These are phyloP conservation scores for Vitis rupestris DNA, from an alignment of 164 flowering plant genomes.

Conservation along the genomic window DNA sequence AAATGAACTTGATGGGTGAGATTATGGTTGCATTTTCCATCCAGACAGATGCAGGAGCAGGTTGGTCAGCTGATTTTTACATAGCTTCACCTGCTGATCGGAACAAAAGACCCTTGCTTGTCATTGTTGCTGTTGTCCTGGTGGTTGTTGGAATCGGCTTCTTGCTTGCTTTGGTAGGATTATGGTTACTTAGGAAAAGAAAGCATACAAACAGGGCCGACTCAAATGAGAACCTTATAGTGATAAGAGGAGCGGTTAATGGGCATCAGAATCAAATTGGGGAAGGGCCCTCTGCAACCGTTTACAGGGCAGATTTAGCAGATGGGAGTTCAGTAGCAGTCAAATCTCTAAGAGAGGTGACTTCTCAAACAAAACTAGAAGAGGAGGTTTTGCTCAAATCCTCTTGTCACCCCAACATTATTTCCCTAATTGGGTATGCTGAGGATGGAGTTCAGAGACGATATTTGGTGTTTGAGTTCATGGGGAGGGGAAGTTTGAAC, in stretches of 20 bases:
- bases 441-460: constrained; percentile 1
- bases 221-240: background rate
- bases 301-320: constrained; percentile 8
- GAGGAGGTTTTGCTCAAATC: constrained; percentile 14
- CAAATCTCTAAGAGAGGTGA: background rate
- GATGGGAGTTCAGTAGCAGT: constrained; percentile 14
- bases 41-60: constrained; percentile 14
- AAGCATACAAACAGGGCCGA: background rate
- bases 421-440: constrained; percentile 9
- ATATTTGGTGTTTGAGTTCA: constrained; percentile 13
- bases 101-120: background rate
- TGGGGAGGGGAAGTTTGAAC: constrained; percentile 11
- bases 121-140: background rate
- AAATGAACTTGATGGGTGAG: constrained; percentile 11
- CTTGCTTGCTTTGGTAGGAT: background rate
- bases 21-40: constrained; percentile 8
- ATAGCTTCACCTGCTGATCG: constrained; percentile 6
- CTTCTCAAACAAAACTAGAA: constrained; percentile 5
- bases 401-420: constrained; percentile 14
- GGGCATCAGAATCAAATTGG: constrained; percentile 6
- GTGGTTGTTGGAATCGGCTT: constrained; percentile 3
- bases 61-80: constrained; percentile 13
- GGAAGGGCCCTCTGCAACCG: constrained; percentile 12
- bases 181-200: constrained; percentile 2
- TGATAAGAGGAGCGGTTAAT: background rate